Evolutionary conservation across 1,284 basidiomycete species (phyloP).

Genomic region (Phenoliferia sp.): DNA sequence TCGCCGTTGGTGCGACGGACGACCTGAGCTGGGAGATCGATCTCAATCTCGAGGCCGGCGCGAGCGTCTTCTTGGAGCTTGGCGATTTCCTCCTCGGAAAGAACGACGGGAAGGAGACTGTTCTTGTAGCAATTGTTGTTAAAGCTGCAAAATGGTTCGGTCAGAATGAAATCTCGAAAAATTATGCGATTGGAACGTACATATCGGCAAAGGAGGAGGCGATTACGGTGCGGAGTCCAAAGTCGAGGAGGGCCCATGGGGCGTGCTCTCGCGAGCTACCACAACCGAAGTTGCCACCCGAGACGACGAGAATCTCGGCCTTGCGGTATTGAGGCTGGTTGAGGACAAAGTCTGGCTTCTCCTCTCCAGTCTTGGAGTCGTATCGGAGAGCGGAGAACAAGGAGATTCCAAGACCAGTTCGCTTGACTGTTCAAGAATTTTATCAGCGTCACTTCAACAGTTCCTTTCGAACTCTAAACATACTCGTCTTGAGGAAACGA

Average conservation of each 20-base stretch:
- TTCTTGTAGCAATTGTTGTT: constrained; percentile 87
- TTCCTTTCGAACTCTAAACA: background rate
- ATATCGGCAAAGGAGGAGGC: constrained; percentile 94
- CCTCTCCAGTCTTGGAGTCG: constrained; percentile 59
- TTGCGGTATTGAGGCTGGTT: constrained; percentile 78
- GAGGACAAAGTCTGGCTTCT: constrained; percentile 80
- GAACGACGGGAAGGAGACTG: constrained; percentile 81
- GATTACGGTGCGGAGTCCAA: constrained; percentile 84
- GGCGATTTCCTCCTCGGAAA: constrained; percentile 72
- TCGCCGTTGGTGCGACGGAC: constrained; percentile 72
- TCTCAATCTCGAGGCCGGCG: constrained; percentile 72
- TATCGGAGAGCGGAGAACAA: constrained; percentile 81
- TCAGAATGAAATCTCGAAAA: background rate
- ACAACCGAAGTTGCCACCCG: constrained; percentile 89
- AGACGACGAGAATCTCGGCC: constrained; percentile 80
- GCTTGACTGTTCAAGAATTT: constrained; percentile 85
- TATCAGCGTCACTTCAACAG: constrained; percentile 40
- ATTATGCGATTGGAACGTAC: constrained; percentile 5
- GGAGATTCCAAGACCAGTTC: constrained; percentile 84
- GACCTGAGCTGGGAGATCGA: constrained; percentile 84
- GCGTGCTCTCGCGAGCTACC: constrained; percentile 89
- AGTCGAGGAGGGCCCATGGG: constrained; percentile 94
- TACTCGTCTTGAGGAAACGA: constrained; percentile 60
- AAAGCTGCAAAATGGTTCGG: constrained; percentile 4
- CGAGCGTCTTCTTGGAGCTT: constrained; percentile 74